Evolutionary conservation across 768 basidiomycete genomes (phyloP), one percentile per base, ranked within the genome.

Genomic region (Pholiota microspora): DNA sequence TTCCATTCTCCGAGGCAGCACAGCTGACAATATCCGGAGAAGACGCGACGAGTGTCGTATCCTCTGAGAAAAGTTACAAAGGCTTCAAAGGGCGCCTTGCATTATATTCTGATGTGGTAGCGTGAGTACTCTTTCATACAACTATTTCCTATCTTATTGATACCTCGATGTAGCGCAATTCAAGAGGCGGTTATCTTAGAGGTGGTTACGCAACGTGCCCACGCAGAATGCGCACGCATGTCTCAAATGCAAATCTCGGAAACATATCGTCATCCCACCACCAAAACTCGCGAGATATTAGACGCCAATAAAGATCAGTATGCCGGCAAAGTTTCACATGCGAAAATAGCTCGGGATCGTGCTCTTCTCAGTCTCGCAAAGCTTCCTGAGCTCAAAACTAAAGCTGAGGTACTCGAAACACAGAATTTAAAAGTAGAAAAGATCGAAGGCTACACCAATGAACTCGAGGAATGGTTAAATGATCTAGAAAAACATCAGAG

Each of bases 401-500:
- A 56, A 29, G 45, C 28, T 23, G 31, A 49, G 4, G 21, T 31
- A 25, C 21, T 21, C 12, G 24, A 36, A 29, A 55, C 57, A 34
- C 45, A 51, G 42, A 36, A 47, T 56, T 23, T 65, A 18, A 59
- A 68, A 29, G 64, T 62, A n/a, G 59, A 63, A 25, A 56, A 57
- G 9, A 45, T 73, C 24, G 47, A 59, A 44, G 34, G 46, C 40
- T 73, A 73, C 51, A 66, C 61, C 5, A 58, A 49, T 13, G 67
- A 71, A 52, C 46, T 75, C 7, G 60, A 61, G 40, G 61, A 62
- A 24, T 75, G 73, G 73, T 65, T 73, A 40, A 53, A 62, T 49
- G 61, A 60, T 8, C 53, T 69, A 16, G 34, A 66, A 31, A 29
- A 66, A 1, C 55, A 60, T 24, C 61, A 62, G 54, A 59, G 63